phyloP scores from a whole-genome alignment of 139 green algal genomes.

The Chlorella sp. region DNA sequence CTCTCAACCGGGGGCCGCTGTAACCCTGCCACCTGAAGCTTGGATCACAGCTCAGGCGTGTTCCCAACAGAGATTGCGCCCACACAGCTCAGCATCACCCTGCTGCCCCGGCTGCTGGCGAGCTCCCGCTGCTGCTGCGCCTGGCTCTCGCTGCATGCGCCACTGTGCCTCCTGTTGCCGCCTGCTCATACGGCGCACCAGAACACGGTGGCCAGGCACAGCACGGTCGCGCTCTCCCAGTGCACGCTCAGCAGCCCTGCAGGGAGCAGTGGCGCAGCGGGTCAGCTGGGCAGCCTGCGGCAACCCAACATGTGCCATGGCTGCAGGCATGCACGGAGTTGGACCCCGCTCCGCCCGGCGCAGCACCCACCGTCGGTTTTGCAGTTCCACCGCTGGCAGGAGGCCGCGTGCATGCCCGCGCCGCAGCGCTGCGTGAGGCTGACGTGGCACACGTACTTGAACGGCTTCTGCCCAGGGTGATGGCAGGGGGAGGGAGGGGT shows the following conservation, averaged over 20 bases:
- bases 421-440: constrained; percentile 76
- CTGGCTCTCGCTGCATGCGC: no score
- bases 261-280: neutral
- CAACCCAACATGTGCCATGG: neutral
- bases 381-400: constrained; percentile 81
- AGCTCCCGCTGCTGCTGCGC: no score
- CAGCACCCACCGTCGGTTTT: constrained; percentile 73
- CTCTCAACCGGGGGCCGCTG: no score
- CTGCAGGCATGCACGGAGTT: neutral
- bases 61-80: neutral
- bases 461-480: constrained; percentile 72
- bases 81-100: no score
- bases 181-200: constrained; percentile 72
- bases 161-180: no score
- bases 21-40: no score
- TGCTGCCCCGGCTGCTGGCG: no score
- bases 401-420: constrained; percentile 80
- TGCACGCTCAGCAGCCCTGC: constrained; percentile 78
- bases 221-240: constrained; percentile 85
- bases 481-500: no score
- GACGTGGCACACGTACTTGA: constrained; percentile 64
- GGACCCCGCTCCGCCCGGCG: neutral
- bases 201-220: constrained; percentile 83
- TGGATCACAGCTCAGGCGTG: no score
- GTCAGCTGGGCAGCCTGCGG: neutral